phyloP scores from a whole-genome alignment of 2,329 filamentous ascomycete species.

The Penicillium sp. region DNA sequence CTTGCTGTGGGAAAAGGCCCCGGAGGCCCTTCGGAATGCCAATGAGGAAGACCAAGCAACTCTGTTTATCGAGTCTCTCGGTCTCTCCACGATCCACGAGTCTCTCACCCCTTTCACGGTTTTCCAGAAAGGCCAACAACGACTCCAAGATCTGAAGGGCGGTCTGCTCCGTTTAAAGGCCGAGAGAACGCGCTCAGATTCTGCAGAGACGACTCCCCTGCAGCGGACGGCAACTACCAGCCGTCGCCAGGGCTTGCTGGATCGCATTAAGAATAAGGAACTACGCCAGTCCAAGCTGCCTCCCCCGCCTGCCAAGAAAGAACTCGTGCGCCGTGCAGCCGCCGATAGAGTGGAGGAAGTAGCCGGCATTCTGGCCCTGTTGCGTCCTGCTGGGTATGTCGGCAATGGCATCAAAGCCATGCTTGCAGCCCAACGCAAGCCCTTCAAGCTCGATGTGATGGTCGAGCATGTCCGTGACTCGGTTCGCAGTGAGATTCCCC shows the following conservation, averaged over 20 bases:
- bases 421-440: constrained; percentile 51
- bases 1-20: constrained; percentile 29
- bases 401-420: constrained; percentile 31
- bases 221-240: constrained; percentile 28
- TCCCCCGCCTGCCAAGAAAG: constrained; percentile 49
- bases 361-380: constrained; percentile 63
- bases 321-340: constrained; percentile 62
- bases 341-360: constrained; percentile 68
- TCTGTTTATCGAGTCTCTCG: constrained; percentile 34
- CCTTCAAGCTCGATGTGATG: constrained; percentile 64
- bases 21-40: constrained; percentile 37
- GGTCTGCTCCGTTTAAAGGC: constrained; percentile 39
- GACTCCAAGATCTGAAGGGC: constrained; percentile 40
- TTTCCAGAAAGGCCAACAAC: constrained; percentile 41
- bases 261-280: constrained; percentile 72
- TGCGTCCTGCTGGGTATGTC: constrained; percentile 43
- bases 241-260: constrained; percentile 63
- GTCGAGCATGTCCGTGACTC: constrained; percentile 67
- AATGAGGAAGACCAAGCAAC: constrained; percentile 33
- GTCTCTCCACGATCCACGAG: constrained; percentile 36
- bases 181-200: constrained; percentile 28
- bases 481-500: constrained; percentile 50
- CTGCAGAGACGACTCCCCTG: constrained; percentile 20
- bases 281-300: constrained; percentile 46
- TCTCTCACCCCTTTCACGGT: constrained; percentile 35